Percentiles rank a stretch among this genome's conserved stretches.
These are phyloP conservation scores for Trapa bicornis DNA, from an alignment of 345 rosid species.

Conservation along the genomic window DNA sequence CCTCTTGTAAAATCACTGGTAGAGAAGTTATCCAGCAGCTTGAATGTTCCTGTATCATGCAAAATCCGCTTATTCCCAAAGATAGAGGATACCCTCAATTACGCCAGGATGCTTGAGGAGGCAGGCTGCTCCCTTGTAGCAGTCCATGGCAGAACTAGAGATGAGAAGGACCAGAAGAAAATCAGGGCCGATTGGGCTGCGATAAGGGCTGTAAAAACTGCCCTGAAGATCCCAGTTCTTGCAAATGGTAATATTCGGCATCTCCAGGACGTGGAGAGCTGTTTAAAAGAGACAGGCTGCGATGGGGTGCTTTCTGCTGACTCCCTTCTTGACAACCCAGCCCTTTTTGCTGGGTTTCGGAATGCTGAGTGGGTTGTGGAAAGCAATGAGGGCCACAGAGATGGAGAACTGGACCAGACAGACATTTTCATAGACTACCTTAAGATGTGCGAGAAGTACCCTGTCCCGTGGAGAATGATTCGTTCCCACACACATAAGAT, in stretches of 20 bases:
- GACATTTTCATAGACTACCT: constrained; percentile 64
- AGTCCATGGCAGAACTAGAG: constrained; percentile 84
- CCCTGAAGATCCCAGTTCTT: constrained; percentile 71
- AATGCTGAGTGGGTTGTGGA: constrained; percentile 49
- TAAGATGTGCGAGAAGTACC: constrained; percentile 71
- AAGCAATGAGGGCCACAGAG: constrained; percentile 27
- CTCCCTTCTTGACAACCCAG: constrained; percentile 89
- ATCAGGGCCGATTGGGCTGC: constrained; percentile 68
- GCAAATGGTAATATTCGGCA: constrained; percentile 87
- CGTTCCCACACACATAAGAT: constrained; percentile 81
- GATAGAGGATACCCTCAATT: constrained; percentile 55
- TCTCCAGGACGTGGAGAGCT: constrained; percentile 55
- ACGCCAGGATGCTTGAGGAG: constrained; percentile 86
- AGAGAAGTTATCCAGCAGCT: constrained; percentile 54
- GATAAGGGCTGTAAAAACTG: constrained; percentile 67
- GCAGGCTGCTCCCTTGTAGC: constrained; percentile 93
- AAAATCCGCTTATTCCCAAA: constrained; percentile 78
- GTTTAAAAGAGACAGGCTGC: constrained; percentile 60
- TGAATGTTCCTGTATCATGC: constrained; percentile 72
- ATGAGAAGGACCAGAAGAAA: constrained; percentile 79
- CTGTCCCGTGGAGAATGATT: constrained; percentile 92
- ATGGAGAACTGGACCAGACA: constrained; percentile 66
- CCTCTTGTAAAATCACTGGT: constrained; percentile 75
- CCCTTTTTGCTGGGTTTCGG: constrained; percentile 71
- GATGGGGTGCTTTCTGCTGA: constrained; percentile 97